Conservation (phyloP, 148 eudicot genomes). For the Rhododendron molle region DNA sequence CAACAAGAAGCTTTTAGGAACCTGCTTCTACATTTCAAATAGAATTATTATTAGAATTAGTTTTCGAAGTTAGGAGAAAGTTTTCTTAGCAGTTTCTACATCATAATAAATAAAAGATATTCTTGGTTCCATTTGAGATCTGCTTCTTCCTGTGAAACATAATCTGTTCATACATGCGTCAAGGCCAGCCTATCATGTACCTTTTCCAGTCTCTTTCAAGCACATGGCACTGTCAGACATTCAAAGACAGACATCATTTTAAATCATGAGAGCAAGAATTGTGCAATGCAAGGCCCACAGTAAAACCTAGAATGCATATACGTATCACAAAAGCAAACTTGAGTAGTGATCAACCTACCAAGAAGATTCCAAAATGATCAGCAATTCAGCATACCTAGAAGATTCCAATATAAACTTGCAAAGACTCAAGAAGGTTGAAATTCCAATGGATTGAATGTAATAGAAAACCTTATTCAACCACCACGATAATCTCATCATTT, state of each 20-base stretch:
- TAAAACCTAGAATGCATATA: neutral
- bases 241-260: neutral
- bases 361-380: neutral
- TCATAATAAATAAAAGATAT: neutral
- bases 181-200: neutral
- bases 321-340: neutral
- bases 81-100: neutral
- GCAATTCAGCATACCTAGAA: neutral
- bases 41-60: neutral
- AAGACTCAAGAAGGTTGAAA: neutral
- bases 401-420: neutral
- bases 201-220: neutral
- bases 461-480: neutral
- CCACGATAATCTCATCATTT: neutral
- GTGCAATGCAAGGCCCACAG: neutral
- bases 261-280: neutral
- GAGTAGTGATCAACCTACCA: no score
- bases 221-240: neutral
- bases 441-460: neutral
- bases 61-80: neutral
- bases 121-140: neutral
- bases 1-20: neutral
- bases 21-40: neutral
- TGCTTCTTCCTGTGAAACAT: neutral
- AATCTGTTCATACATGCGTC: neutral